phyloP scores from a whole-genome alignment of 1,284 basidiomycete genomes.

The Ganoderma resinaceum region DNA sequence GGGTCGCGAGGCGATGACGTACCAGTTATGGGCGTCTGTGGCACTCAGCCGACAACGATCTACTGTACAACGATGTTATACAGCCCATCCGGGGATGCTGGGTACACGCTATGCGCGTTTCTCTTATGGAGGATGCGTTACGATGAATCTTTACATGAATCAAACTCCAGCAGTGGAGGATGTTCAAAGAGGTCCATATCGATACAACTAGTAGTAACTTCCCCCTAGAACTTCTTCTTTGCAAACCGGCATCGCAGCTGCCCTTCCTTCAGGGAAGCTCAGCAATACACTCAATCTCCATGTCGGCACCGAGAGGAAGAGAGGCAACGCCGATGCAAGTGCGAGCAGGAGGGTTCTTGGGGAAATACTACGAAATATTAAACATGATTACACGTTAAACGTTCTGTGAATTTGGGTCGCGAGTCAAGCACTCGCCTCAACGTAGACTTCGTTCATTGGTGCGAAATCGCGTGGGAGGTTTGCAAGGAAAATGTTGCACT shows the following conservation, averaged over 20 bases:
- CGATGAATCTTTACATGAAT: not conserved
- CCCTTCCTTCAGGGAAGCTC: constrained; percentile 42
- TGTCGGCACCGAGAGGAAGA: constrained; percentile 64
- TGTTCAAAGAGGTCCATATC: not conserved
- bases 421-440: constrained; percentile 46
- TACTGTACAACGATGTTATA: no score
- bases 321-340: constrained; percentile 71
- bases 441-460: constrained; percentile 62
- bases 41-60: not conserved
- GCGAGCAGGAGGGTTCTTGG: constrained; percentile 55
- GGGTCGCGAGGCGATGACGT: constrained; percentile 14
- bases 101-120: no score
- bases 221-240: not conserved
- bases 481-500: constrained; percentile 66
- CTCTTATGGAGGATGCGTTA: not conserved
- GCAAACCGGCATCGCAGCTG: not conserved
- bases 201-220: not conserved
- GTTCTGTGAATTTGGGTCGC: not conserved
- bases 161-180: not conserved
- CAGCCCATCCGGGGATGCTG: no score
- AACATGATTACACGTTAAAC: not conserved
- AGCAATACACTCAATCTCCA: constrained; percentile 74
- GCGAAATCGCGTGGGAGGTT: constrained; percentile 58
- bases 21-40: not conserved
- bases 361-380: constrained; percentile 54